A percentile compares a stretch with the other conserved stretches of the same genome.
These are phyloP conservation scores for Paracorniculantispora psalliotae DNA, from an alignment of 2,329 filamentous ascomycete genomes.

Conservation along the genomic window DNA sequence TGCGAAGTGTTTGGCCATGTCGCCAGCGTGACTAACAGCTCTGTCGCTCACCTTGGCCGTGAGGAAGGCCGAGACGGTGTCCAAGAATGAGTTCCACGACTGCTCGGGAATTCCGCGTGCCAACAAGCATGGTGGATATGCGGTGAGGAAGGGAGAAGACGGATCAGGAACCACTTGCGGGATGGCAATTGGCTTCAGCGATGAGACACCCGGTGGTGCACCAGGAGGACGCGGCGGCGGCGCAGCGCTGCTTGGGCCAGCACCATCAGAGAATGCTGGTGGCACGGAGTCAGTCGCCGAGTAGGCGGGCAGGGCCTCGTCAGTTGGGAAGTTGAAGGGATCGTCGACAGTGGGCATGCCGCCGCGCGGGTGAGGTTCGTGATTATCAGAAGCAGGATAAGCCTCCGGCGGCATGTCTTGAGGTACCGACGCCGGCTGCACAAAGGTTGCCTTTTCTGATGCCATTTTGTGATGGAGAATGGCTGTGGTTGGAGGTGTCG, in stretches of 20 bases:
- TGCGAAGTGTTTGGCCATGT: slow-evolving; percentile 33
- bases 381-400: neutral
- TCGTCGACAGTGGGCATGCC: slow-evolving; percentile 26
- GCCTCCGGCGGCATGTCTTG: slow-evolving; percentile 11
- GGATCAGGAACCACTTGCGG: slow-evolving; percentile 32
- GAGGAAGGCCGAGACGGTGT: slow-evolving; percentile 42
- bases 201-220: neutral
- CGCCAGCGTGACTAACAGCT: slow-evolving; percentile 38
- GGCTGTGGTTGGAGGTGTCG: neutral
- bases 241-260: slow-evolving; percentile 4
- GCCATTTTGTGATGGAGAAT: neutral
- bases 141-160: slow-evolving; percentile 34
- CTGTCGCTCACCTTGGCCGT: slow-evolving; percentile 39
- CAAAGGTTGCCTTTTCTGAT: slow-evolving; percentile 1
- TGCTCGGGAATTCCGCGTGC: slow-evolving; percentile 31
- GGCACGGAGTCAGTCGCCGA: neutral
- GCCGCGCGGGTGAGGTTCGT: neutral
- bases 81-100: slow-evolving; percentile 31
- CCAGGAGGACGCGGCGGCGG: slow-evolving; percentile 7
- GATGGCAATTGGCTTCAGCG: slow-evolving; percentile 33
- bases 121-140: slow-evolving; percentile 35
- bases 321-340: slow-evolving; percentile 37
- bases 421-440: neutral
- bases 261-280: neutral
- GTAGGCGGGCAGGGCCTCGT: slow-evolving; percentile 27